Base-by-base conservation (phyloP, 352 stramenopile genomes). In the Phytophthora niederhauseri region DNA sequence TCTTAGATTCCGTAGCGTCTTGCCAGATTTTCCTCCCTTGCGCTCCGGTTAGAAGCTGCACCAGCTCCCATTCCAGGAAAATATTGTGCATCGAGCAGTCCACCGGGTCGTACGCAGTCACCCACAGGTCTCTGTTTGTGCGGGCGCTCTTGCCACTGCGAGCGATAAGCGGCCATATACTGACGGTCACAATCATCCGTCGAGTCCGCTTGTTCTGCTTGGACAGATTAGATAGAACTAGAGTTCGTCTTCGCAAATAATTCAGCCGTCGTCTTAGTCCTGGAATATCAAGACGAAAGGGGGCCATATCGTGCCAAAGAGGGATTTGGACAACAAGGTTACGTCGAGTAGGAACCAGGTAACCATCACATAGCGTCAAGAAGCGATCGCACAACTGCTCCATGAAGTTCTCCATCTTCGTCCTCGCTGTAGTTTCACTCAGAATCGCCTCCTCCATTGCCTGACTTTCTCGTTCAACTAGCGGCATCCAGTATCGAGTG, bases 51-150 rank as follows among this genome's bases (percentile, higher is more conserved):
- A 95, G 66, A n/a, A 95, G 68, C 54, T 82, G 63, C 2, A 93
- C 71, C 4, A 93, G 67, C 20, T 89, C 78, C 73, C 76, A 89
- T 56, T 95, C 82, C n/a, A 95, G 68, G 56, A 87, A 93, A 46
- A 93, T 69, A 19, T 80, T 74, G 30, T 92, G 72, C 4, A 75
- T 58, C 9, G 58, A 70, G 11, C 68, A 77, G 2, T 70, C 66
- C 2, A 53, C 50, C 14, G 83, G 80, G 24, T 89, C 71, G 63
- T 93, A 92, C n/a, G 82, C 83, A n/a, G 64, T 75, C 1, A 90
- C 55, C 81, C 80, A 93, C 26, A 61, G 9, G 76, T 61, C 54
- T 66, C 61, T 55, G 50, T 60, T 52, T 56, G 17, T 28, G 14
- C 38, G 34, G 50, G 30, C n/a, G 34, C 36, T 28, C 17, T 24